Base-by-base conservation (phyloP, 139 green algal species). In the Haematococcus sp. region DNA sequence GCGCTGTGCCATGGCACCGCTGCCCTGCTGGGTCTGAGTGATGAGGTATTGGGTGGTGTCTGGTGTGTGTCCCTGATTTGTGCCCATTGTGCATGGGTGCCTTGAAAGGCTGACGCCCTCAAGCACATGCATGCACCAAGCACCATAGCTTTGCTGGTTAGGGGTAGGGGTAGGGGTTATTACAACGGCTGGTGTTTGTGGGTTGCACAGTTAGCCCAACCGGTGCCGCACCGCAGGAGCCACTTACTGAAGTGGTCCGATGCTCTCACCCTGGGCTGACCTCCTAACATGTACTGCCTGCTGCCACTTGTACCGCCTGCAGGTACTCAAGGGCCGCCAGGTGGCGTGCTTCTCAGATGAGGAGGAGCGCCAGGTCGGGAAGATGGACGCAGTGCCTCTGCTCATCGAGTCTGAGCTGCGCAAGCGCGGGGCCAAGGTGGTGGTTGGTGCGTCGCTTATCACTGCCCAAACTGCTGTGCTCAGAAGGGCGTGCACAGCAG, bases 251-350 rank as follows among this genome's bases (percentile, higher is more conserved):
- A 19, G 17, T 30, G 58, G 3, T 28, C 28, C 13, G 27, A 9
- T 61, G 54, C 28, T 20, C 16, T 16, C 28, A 23, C 28, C 4
- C 28, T 16, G 11, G 9, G 4, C 4, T 61, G 54, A 9, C 11
- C 28, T 20, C 16, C 22, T 61, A 9, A 32, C 11, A 61, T 28
- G 11, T 7, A 61, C 13, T 61, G 13, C 13, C 11, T 7, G 11
- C 28, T 32, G 54, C 4, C 16, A 61, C 54, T 61, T 20, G 22
- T 7, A 4, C 16, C 27, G 4, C 16, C 58, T 65, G 58, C 58
- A 65, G 58, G 30, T 65, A n/a, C n/a, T 65, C n/a, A 65, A 65
- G n/a, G 23, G 58, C 58, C 58, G 58, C 58, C 23, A 30, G 23
- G n/a, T 65, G 2, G 25, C 30, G 33, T 33, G n/a, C 23, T 65